A percentile compares a stretch with the other conserved stretches of the same genome.
Conservation (phyloP, 176 grass and related monocot genomes). For the Oryza coarctata region DNA sequence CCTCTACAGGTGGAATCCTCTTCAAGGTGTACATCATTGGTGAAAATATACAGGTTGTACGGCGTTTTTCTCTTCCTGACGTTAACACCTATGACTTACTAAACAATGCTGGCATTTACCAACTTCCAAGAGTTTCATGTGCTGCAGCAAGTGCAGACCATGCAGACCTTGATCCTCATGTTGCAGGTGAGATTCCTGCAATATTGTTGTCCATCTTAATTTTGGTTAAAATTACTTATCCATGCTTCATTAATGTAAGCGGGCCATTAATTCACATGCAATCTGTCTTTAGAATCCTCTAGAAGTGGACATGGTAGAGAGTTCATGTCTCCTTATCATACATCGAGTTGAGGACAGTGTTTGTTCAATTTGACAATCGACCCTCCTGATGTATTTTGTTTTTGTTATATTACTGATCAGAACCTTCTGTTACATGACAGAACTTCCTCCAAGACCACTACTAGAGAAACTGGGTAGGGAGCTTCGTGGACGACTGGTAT, state of each 20-base stretch:
- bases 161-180: conserved; percentile 63
- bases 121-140: conserved; percentile 78
- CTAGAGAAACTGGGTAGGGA: conserved; percentile 82
- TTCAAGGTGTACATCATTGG: conserved; percentile 87
- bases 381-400: conserved; percentile 19
- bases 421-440: conserved; percentile 38
- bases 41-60: conserved; percentile 61
- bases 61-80: conserved; percentile 73
- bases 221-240: neutral
- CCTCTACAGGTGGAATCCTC: conserved; percentile 62
- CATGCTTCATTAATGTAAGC: neutral
- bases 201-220: neutral
- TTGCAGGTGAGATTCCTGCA: conserved; percentile 51
- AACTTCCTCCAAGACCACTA: conserved; percentile 76
- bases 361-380: neutral
- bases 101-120: conserved; percentile 53
- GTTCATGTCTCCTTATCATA: neutral
- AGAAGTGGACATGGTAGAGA: neutral
- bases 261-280: neutral
- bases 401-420: conserved; percentile 16
- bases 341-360: neutral
- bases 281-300: conserved; percentile 1
- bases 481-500: conserved; percentile 70
- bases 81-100: conserved; percentile 49
- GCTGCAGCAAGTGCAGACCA: conserved; percentile 68